Percentiles rank a stretch among this genome's conserved stretches.
These are phyloP conservation scores for Hypsizygus ulmarius DNA, from an alignment of 1,284 basidiomycete species.

Conservation along the genomic window DNA sequence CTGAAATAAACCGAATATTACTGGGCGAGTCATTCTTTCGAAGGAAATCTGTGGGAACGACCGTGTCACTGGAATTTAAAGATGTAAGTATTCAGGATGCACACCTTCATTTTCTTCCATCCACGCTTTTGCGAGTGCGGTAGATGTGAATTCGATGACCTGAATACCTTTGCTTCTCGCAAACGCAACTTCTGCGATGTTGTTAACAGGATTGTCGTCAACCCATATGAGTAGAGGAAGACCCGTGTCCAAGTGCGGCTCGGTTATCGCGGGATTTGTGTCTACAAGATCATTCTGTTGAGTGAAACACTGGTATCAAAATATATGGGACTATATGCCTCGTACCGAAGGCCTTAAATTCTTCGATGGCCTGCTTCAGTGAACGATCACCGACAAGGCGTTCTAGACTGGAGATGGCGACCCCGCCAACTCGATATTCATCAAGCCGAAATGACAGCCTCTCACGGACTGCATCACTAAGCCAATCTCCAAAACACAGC, in stretches of 20 bases:
- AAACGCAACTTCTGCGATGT: conserved; percentile 13
- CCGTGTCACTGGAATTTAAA: not conserved
- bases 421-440: conserved; percentile 20
- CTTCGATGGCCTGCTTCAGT: conserved; percentile 11
- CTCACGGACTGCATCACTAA: conserved; percentile 13
- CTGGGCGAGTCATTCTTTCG: conserved; percentile 20
- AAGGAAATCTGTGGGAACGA: conserved; percentile 18
- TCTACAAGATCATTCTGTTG: not conserved
- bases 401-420: conserved; percentile 15
- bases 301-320: not conserved
- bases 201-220: conserved; percentile 23
- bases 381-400: conserved; percentile 13
- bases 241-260: not conserved
- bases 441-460: conserved; percentile 18
- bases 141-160: conserved; percentile 24
- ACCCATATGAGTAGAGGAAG: conserved; percentile 27
- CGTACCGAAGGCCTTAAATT: conserved; percentile 11
- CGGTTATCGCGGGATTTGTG: not conserved
- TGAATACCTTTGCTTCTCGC: conserved; percentile 19
- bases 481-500: conserved; percentile 13
- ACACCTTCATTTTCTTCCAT: conserved; percentile 25
- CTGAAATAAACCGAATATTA: conserved; percentile 27
- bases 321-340: not conserved
- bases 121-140: conserved; percentile 25
- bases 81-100: too few relatives aligned